Evolutionary conservation across 2,329 filamentous ascomycete genomes (phyloP), one percentile per base, ranked within the genome.

Genomic region (Chalaropsis ovoidea): DNA sequence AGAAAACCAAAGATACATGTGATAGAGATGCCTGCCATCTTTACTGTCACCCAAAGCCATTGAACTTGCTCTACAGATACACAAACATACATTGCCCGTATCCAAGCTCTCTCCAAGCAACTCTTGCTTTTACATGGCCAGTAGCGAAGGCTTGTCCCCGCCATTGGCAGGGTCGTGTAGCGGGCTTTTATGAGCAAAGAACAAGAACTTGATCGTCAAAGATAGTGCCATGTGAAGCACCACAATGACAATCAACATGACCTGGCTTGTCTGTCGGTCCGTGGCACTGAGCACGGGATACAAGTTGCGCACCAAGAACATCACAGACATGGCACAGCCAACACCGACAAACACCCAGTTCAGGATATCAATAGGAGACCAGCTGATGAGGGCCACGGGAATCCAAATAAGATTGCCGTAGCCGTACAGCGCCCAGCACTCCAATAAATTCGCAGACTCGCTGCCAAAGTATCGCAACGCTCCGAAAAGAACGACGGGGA

Each of bases 321-420:
- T 82, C 15, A 90, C 88, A n/a, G 87, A 91, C 72, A 92, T 77
- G 52, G 82, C 89, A 74, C 93, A 93, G 42, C 91, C 91, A 69
- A 96, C 81, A 39, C 83, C 91, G 17, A 96, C 92, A 75, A 99
- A 95, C 19, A 90, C 84, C 83, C 90, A 97, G 79, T 99, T 99
- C 70, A 99, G 83, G 65, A 90, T 85, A 65, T 85, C 86, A 71
- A 96, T 79, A 64, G 88, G 88, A 69, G 88, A 93, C 89, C 92
- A 96, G 74, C 88, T 91, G 70, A 96, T 89, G 69, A 95, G 77
- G 61, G 94, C 92, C 54, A 99, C 92, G 1, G 88, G 90, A 71
- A 99, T 92, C 94, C 94, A 99, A 73, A 99, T 90, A 72, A 99
- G 80, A 77, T 99, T 99, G 66, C 88, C 85, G 79, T 99, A 99